phyloP scores from a whole-genome alignment of 2,329 filamentous ascomycete genomes.

The Alternaria arbusti region DNA sequence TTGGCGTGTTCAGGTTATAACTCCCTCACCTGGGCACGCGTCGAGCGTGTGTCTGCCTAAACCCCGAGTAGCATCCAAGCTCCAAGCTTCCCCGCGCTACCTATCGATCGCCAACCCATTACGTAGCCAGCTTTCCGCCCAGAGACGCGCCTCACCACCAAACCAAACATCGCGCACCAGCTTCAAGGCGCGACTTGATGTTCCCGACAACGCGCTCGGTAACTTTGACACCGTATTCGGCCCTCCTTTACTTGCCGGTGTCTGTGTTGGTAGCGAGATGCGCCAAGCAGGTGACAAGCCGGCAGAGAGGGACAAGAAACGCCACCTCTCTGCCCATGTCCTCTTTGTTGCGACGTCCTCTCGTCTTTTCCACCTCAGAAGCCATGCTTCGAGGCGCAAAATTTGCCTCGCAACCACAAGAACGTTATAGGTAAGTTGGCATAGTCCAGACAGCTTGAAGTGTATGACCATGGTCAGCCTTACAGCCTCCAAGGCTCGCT shows the following conservation, averaged over 20 bases:
- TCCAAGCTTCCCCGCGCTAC: not conserved
- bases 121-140: slow-evolving; percentile 1
- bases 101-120: not conserved
- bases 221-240: not conserved
- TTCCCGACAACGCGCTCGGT: not conserved
- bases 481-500: not conserved
- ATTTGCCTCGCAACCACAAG: not conserved
- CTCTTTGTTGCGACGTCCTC: slow-evolving; percentile 20
- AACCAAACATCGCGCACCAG: not conserved
- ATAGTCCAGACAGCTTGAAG: not conserved
- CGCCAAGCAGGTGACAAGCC: slow-evolving; percentile 33
- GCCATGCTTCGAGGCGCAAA: not conserved
- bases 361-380: not conserved
- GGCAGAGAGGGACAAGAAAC: slow-evolving; percentile 24
- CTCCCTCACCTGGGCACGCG: too few relatives aligned
- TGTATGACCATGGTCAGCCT: not conserved
- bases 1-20: not conserved
- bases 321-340: slow-evolving; percentile 21
- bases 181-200: not conserved
- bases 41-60: slow-evolving; percentile 9
- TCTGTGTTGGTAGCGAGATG: slow-evolving; percentile 6
- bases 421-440: not conserved
- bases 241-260: not conserved
- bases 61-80: slow-evolving; percentile 1
- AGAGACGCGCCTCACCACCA: slow-evolving; percentile 9